Base-by-base conservation (phyloP, 2,329 filamentous ascomycete species). In the Pyrenochaeta sp. region DNA sequence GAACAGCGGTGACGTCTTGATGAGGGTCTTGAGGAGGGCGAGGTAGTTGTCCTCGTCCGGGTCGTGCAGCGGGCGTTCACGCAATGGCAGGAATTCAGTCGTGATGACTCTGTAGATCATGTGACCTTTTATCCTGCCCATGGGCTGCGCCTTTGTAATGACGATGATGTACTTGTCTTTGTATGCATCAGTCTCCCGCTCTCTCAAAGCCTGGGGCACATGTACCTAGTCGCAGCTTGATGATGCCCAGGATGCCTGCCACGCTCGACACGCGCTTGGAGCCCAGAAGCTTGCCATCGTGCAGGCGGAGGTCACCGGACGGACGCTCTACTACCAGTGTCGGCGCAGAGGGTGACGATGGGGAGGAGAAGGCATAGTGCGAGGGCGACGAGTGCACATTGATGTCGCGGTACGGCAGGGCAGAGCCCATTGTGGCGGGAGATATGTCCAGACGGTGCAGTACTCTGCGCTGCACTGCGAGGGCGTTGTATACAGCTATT, bases 301-400 rank as follows among this genome's bases (percentile, higher is more conserved):
- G 90, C 54, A 99, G 83, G 56, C 92, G 87, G 46, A 98, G 80
- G 77, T 98, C 93, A 56, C 95, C 95, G 12, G 92, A 95, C 9
- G 95, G 95, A 48, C 95, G 87, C 71, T 98, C 95, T 62, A 99
- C 85, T 12, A 97, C 87, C 45, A 99, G 83, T 9, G 92, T 91
- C 12, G 91, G 92, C 23, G 93, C 90, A 77, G 93, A 87, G 57
- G 93, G 92, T 3, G 92, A 94, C 0, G 95, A 98, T 23, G 95
- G 95, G 23, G 95, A 99, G 33, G 91, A 93, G 78, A 99, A 99
- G 68, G 92, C 91, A 82, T 99, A 99, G 74, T 95, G 90, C 68
- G 94, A 91, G 68, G 91, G 84, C 46, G 94, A 92, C 63, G 92
- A 90, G 78, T 96, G 92, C 76, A 99, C 87, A 77, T 98, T 99